phyloP scores from a whole-genome alignment of 129 eudicot genomes.

The Pulicaria dysenterica region DNA sequence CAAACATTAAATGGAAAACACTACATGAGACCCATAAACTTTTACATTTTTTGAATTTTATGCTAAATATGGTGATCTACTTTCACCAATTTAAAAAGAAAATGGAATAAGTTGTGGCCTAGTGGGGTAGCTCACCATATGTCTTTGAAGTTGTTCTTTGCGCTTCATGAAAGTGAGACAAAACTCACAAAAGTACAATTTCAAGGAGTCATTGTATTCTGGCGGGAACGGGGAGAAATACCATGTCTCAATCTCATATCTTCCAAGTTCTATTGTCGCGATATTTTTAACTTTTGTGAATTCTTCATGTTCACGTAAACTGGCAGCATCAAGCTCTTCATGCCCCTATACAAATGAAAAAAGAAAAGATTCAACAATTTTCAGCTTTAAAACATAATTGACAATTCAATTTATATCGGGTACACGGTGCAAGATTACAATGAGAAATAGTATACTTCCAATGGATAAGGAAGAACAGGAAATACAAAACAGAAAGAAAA shows the following conservation, averaged over 20 bases:
- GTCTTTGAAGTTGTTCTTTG: constrained; percentile 96
- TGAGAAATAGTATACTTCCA: not conserved
- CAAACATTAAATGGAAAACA: not conserved
- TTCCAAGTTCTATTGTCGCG: constrained; percentile 91
- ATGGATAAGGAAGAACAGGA: not conserved
- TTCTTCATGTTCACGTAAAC: constrained; percentile 98
- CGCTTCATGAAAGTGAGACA: constrained; percentile 98
- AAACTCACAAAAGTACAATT: constrained; percentile 95
- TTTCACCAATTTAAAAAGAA: constrained; percentile 4
- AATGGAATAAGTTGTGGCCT: constrained; percentile 6
- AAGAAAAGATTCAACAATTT: not conserved
- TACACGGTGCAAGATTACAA: not conserved
- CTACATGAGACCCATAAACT: not conserved
- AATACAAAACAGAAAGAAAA: not conserved
- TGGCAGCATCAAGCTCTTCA: constrained; percentile 98
- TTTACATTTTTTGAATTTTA: not conserved
- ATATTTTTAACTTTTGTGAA: constrained; percentile 96
- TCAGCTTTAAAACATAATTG: not conserved
- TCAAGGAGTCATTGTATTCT: constrained; percentile 86
- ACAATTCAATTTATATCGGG: not conserved
- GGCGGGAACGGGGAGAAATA: constrained; percentile 99
- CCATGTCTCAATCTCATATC: constrained; percentile 99
- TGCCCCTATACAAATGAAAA: constrained; percentile 59
- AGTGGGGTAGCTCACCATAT: constrained; percentile 60
- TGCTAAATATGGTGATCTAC: not conserved